phyloP scores from a whole-genome alignment of 768 basidiomycete species.

The Mycena polygramma region DNA sequence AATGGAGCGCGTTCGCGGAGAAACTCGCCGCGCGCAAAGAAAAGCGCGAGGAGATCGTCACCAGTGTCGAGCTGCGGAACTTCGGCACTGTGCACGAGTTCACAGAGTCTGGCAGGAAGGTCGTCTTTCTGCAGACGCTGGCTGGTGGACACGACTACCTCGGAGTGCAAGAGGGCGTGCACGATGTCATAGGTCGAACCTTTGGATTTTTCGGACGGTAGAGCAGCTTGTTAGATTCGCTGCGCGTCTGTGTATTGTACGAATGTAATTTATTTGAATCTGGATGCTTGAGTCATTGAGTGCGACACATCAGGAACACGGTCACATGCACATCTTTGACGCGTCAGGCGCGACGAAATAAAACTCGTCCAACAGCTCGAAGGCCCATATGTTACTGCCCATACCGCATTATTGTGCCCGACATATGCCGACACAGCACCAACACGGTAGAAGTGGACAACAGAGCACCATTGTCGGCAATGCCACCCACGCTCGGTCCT shows the following conservation, averaged over 20 bases:
- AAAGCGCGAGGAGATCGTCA: constrained; percentile 60
- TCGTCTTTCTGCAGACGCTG: constrained; percentile 71
- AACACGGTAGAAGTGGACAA: too few relatives aligned
- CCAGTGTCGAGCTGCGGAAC: constrained; percentile 56
- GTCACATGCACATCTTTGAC: background rate
- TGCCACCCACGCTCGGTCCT: too few relatives aligned
- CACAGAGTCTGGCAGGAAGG: constrained; percentile 55
- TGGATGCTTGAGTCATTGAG: background rate
- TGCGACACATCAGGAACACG: background rate
- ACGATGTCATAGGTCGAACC: constrained; percentile 67
- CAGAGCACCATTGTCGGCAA: too few relatives aligned
- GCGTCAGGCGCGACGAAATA: too few relatives aligned
- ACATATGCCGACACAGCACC: too few relatives aligned
- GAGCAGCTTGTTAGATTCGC: background rate
- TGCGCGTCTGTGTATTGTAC: background rate
- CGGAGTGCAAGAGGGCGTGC: constrained; percentile 78
- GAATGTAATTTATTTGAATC: background rate
- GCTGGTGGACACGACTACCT: constrained; percentile 75
- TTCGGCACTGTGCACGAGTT: constrained; percentile 72
- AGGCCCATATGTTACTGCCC: too few relatives aligned
- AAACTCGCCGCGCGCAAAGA: constrained; percentile 56
- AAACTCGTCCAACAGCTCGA: too few relatives aligned
- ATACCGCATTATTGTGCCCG: too few relatives aligned
- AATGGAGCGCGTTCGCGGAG: constrained; percentile 59
- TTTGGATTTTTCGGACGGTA: constrained; percentile 45